phyloP scores from a whole-genome alignment of 2,329 filamentous ascomycete species.

The Thelonectria rubi region DNA sequence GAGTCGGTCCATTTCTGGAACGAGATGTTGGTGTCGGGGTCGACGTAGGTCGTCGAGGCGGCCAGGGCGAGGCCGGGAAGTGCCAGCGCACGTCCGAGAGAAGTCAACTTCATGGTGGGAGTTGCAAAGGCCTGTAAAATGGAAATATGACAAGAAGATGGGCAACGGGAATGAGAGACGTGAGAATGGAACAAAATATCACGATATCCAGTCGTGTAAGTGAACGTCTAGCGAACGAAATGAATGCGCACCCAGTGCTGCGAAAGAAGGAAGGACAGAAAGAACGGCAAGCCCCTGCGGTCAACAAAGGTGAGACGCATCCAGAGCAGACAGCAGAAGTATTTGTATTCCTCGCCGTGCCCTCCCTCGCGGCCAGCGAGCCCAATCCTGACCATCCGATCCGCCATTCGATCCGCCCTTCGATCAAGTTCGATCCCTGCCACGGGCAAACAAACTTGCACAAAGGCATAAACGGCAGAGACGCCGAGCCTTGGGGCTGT shows the following conservation, averaged over 20 bases:
- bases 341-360: slow-evolving; percentile 12
- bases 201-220: slow-evolving; percentile 25
- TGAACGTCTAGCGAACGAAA: slow-evolving; percentile 17
- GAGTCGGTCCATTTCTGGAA: slow-evolving; percentile 60
- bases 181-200: slow-evolving; percentile 15
- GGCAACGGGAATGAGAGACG: slow-evolving; percentile 8
- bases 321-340: background rate
- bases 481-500: background rate
- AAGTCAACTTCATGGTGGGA: slow-evolving; percentile 30
- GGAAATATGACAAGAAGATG: background rate
- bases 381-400: background rate
- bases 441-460: slow-evolving; percentile 2
- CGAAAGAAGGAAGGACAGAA: slow-evolving; percentile 18
- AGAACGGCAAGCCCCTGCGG: slow-evolving; percentile 20
- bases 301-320: background rate
- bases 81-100: slow-evolving; percentile 33
- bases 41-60: slow-evolving; percentile 48
- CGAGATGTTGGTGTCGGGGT: slow-evolving; percentile 59
- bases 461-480: slow-evolving; percentile 9
- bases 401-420: too few species aligned
- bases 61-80: slow-evolving; percentile 26
- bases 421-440: slow-evolving; percentile 2
- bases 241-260: slow-evolving; percentile 29
- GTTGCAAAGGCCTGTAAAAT: too few species aligned
- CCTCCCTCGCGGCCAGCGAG: background rate